Evolutionary conservation across 2,329 filamentous ascomycete genomes (phyloP).

Genomic region (Daldinia eschscholtzii): DNA sequence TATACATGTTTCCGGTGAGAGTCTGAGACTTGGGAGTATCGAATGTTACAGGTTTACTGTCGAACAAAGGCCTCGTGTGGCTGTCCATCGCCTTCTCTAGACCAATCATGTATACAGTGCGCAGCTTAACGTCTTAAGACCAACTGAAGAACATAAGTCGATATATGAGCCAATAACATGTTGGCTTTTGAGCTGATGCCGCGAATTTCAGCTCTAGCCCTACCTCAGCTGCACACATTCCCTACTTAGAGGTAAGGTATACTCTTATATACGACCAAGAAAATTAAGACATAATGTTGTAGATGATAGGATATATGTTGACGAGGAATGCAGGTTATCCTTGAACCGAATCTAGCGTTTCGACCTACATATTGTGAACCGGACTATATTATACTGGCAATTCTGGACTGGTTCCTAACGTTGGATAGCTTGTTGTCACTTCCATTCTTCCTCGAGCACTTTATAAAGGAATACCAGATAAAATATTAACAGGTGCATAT

Average conservation of each 20-base stretch:
- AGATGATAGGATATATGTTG: neutral
- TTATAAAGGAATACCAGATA: too few relatives aligned
- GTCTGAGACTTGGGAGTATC: constrained; percentile 29
- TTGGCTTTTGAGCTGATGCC: neutral
- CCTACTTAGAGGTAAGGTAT: neutral
- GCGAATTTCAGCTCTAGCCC: neutral
- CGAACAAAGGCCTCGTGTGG: constrained; percentile 37
- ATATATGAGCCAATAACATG: constrained; percentile 15
- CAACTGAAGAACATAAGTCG: constrained; percentile 28
- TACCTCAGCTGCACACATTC: neutral
- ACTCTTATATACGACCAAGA: constrained; percentile 7
- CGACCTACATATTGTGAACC: constrained; percentile 12
- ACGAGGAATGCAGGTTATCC: neutral
- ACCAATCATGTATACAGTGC: constrained; percentile 33
- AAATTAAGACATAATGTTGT: neutral
- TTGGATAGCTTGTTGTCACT: too few relatives aligned
- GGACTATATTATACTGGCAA: too few relatives aligned
- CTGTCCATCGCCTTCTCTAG: constrained; percentile 34
- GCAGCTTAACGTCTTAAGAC: constrained; percentile 26
- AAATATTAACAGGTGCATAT: too few relatives aligned
- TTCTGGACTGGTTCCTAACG: too few relatives aligned
- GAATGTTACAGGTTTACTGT: constrained; percentile 39
- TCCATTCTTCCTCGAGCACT: too few relatives aligned
- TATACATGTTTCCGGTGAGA: constrained; percentile 37
- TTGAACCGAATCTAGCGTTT: too few relatives aligned